Percentiles rank a stretch among this genome's conserved stretches.
phyloP scores from a whole-genome alignment of 2,329 filamentous ascomycete species.

The Bipolaris cookei region DNA sequence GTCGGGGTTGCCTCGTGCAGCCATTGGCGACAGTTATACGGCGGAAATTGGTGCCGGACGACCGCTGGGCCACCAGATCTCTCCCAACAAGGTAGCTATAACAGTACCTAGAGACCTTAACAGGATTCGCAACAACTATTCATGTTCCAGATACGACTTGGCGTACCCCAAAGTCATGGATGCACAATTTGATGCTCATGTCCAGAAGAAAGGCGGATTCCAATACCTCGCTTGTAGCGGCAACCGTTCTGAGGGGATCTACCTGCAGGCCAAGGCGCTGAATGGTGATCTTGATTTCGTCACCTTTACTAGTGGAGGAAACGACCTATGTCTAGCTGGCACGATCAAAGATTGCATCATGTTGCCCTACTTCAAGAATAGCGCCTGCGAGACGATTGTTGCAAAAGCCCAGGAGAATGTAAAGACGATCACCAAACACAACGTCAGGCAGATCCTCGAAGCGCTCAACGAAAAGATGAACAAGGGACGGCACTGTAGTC shows the following conservation, averaged over 20 bases:
- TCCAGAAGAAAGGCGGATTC: conserved; percentile 10
- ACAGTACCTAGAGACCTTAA: not conserved
- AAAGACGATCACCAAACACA: conserved; percentile 1
- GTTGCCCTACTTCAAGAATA: conserved; percentile 3
- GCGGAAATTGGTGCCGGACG: conserved; percentile 7
- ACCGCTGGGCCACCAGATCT: not conserved
- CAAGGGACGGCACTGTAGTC: conserved; percentile 3
- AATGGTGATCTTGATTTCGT: conserved; percentile 9
- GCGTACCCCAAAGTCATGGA: conserved; percentile 11
- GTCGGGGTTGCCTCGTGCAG: not conserved
- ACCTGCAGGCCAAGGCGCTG: conserved; percentile 3
- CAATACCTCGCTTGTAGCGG: conserved; percentile 12
- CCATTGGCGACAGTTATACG: conserved; percentile 10
- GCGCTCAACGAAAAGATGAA: conserved; percentile 12
- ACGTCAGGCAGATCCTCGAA: conserved; percentile 7
- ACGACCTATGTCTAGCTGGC: conserved; percentile 2
- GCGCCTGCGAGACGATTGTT: conserved; percentile 7
- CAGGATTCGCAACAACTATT: conserved; percentile 4
- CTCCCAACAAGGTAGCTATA: not conserved
- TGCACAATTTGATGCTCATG: conserved; percentile 7
- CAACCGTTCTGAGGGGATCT: conserved; percentile 8
- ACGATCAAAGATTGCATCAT: conserved; percentile 10
- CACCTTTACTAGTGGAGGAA: conserved; percentile 6
- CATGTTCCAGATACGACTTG: conserved; percentile 6
- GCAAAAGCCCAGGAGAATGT: conserved; percentile 10